Evolutionary conservation across 768 basidiomycete species (phyloP).

Genomic region (Serendipita vermifera): DNA sequence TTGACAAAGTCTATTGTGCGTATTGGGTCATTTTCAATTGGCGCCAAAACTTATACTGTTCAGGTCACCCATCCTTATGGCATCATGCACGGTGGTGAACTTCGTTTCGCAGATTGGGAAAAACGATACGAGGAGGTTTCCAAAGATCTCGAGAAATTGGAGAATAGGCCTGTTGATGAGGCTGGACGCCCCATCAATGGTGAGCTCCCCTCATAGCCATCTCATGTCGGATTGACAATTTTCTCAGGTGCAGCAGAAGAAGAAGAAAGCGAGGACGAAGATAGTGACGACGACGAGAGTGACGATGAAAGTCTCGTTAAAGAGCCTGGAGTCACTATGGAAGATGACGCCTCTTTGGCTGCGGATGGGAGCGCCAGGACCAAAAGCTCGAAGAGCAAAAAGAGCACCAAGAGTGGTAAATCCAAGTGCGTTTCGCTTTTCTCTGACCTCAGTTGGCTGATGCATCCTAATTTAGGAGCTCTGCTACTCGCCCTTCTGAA

Average conservation of each 20-base stretch:
- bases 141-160: slow-evolving; percentile 55
- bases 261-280: slow-evolving; percentile 6
- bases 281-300: neutral
- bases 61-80: slow-evolving; percentile 77
- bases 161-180: slow-evolving; percentile 36
- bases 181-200: slow-evolving; percentile 23
- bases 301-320: slow-evolving; percentile 6
- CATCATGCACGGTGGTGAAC: slow-evolving; percentile 64
- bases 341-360: neutral
- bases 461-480: neutral
- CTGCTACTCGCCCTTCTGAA: neutral
- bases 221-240: too few species aligned
- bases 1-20: slow-evolving; percentile 51
- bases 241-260: too few species aligned
- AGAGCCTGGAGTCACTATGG: neutral
- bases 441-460: too few species aligned
- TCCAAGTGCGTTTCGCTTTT: neutral
- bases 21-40: neutral
- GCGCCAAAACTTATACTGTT: neutral
- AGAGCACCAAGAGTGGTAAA: neutral
- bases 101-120: slow-evolving; percentile 63
- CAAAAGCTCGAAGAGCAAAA: neutral
- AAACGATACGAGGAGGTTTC: slow-evolving; percentile 49
- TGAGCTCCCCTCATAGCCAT: slow-evolving; percentile 14
- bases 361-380: neutral